Evolutionary conservation across 2,329 filamentous ascomycete species (phyloP).

Genomic region (Furcasterigmium sp.): DNA sequence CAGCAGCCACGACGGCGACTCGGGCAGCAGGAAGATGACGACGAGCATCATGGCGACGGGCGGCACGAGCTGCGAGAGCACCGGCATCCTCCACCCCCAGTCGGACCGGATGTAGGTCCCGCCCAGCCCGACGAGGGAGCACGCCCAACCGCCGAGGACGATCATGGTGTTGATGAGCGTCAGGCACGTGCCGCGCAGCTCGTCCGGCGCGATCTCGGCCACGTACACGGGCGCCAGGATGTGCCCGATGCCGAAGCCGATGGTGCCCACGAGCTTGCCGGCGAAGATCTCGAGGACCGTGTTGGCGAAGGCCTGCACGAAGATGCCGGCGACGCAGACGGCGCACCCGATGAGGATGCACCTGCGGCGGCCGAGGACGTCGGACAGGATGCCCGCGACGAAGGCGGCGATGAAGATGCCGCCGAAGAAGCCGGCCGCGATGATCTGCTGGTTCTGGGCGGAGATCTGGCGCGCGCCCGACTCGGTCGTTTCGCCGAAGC

Average conservation of each 20-base stretch:
- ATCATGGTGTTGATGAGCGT: neutral
- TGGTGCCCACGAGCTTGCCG: slow-evolving; percentile 1
- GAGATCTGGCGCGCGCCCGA: neutral
- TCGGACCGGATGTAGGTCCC: slow-evolving; percentile 1
- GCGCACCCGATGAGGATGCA: neutral
- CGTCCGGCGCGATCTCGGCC: slow-evolving; percentile 7
- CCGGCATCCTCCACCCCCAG: neutral
- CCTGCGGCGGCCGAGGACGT: slow-evolving; percentile 1
- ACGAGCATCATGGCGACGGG: neutral
- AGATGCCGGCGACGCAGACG: neutral
- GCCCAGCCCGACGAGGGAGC: slow-evolving; percentile 5
- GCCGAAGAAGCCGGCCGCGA: neutral
- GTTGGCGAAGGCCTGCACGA: slow-evolving; percentile 4
- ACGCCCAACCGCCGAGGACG: neutral
- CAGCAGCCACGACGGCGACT: slow-evolving; percentile 11
- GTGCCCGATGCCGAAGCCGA: slow-evolving; percentile 2
- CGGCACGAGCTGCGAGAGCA: neutral
- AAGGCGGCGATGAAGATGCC: slow-evolving; percentile 3
- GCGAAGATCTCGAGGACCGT: neutral
- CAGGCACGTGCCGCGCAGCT: slow-evolving; percentile 5
- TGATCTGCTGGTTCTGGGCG: neutral
- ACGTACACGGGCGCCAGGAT: slow-evolving; percentile 11
- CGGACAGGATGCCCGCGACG: neutral
- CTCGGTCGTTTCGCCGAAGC: neutral
- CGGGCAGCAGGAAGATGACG: slow-evolving; percentile 6